Percentiles rank a stretch among this genome's conserved stretches.
phyloP scores from a whole-genome alignment of 2,329 filamentous ascomycete species.

The Pestalotiopsis sp. region DNA sequence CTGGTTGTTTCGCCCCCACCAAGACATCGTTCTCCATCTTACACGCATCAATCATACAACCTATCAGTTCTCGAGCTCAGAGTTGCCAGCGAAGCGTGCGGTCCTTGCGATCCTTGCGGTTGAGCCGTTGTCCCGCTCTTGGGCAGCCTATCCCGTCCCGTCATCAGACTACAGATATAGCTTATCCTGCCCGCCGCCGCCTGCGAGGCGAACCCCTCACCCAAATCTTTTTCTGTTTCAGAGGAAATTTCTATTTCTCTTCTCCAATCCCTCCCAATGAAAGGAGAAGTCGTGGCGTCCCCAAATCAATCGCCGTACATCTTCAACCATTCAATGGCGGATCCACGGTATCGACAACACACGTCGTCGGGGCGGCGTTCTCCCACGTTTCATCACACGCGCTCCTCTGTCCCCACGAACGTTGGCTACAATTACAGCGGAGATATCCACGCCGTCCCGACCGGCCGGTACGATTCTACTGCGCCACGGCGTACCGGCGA shows the following conservation, averaged over 20 bases:
- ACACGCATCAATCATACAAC: conserved; percentile 1
- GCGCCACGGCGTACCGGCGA: conserved; percentile 36
- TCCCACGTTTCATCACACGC: conserved; percentile 50
- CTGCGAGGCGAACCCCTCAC: not conserved
- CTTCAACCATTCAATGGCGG: conserved; percentile 42
- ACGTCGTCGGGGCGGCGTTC: conserved; percentile 43
- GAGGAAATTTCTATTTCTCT: not conserved
- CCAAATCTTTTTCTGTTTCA: not conserved
- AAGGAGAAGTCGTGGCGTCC: not conserved
- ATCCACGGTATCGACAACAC: conserved; percentile 45
- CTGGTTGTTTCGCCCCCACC: conserved; percentile 10
- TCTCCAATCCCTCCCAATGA: not conserved
- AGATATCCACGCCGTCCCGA: conserved; percentile 57
- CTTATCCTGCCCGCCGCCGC: not conserved
- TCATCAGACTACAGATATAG: not conserved
- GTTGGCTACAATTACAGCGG: conserved; percentile 54
- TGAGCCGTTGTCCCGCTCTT: conserved; percentile 2
- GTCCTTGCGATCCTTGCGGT: not conserved
- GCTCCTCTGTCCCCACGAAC: conserved; percentile 55
- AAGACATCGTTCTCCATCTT: not conserved
- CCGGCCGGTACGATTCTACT: conserved; percentile 36
- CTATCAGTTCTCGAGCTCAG: not conserved
- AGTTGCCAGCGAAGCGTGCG: not conserved
- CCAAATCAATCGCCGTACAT: not conserved
- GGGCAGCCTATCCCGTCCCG: conserved; percentile 1